These are phyloP conservation scores for Cytospora piceicola DNA, from an alignment of 2,329 filamentous ascomycete species.

Conservation along the genomic window DNA sequence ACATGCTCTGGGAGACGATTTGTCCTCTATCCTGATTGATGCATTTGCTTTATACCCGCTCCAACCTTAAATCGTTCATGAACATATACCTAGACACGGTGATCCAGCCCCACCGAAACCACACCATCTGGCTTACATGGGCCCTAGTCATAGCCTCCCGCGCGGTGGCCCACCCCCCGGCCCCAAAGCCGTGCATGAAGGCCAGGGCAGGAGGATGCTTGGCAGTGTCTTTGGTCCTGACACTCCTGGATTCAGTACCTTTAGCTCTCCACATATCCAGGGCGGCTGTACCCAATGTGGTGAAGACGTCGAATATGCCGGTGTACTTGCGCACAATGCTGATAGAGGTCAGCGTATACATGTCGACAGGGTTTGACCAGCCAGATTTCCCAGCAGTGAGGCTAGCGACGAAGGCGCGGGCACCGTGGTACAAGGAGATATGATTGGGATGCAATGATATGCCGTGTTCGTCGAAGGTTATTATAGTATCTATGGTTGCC, in stretches of 20 bases:
- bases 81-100: constrained; percentile 90
- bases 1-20: not conserved
- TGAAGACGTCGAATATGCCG: constrained; percentile 73
- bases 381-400: constrained; percentile 68
- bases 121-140: constrained; percentile 95
- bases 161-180: constrained; percentile 60
- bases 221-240: not conserved
- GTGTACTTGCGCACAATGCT: constrained; percentile 79
- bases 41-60: constrained; percentile 40
- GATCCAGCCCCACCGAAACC: constrained; percentile 98
- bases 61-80: constrained; percentile 79
- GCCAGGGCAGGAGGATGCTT: constrained; percentile 65
- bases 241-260: constrained; percentile 37
- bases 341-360: constrained; percentile 83
- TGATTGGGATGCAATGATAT: constrained; percentile 94
- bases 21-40: not conserved
- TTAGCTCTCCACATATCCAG: constrained; percentile 35
- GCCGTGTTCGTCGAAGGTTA: constrained; percentile 87
- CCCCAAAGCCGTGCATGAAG: constrained; percentile 69
- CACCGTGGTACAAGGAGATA: constrained; percentile 83
- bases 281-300: constrained; percentile 66
- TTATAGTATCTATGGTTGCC: constrained; percentile 73
- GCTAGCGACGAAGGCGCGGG: constrained; percentile 69
- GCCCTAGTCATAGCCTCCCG: constrained; percentile 87
- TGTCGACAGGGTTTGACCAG: constrained; percentile 72